phyloP scores from a whole-genome alignment of 352 stramenopile genomes.

The Phytophthora gonapodyides region DNA sequence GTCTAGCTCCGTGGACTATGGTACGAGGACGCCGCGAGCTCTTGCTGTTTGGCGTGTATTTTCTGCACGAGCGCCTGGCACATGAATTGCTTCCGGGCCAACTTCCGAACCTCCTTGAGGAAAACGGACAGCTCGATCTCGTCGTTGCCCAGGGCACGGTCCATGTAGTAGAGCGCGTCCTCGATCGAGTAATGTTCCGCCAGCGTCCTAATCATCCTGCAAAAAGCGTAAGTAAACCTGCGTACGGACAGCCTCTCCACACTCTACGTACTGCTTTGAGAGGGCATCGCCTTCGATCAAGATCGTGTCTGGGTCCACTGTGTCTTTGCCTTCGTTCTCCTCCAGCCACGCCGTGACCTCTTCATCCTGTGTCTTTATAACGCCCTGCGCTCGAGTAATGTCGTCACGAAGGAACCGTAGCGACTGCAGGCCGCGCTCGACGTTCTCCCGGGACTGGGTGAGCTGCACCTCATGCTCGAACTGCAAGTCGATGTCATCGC shows the following conservation, averaged over 20 bases:
- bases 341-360: conserved; percentile 72
- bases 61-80: conserved; percentile 88
- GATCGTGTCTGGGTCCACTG: conserved; percentile 79
- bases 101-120: conserved; percentile 90
- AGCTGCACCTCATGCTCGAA: conserved; percentile 88
- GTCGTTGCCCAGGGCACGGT: conserved; percentile 86
- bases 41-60: conserved; percentile 81
- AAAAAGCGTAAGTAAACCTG: conserved; percentile 1
- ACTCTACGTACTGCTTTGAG: conserved; percentile 85
- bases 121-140: conserved; percentile 86
- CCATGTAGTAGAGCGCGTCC: conserved; percentile 92
- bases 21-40: conserved; percentile 60
- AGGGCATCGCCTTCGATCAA: conserved; percentile 75
- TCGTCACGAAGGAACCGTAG: conserved; percentile 76
- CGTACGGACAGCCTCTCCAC: no score
- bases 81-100: conserved; percentile 92
- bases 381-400: conserved; percentile 48
- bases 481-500: conserved; percentile 85
- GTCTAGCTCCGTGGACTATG: conserved; percentile 43
- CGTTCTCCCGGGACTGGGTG: conserved; percentile 75
- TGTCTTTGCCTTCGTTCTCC: conserved; percentile 78
- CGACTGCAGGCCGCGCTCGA: conserved; percentile 77
- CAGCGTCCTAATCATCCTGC: conserved; percentile 75
- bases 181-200: conserved; percentile 90
- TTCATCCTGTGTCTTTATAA: conserved; percentile 64